Conservation (phyloP, 371 early-diverging fungal species). For the Syncephalastrum sp. region DNA sequence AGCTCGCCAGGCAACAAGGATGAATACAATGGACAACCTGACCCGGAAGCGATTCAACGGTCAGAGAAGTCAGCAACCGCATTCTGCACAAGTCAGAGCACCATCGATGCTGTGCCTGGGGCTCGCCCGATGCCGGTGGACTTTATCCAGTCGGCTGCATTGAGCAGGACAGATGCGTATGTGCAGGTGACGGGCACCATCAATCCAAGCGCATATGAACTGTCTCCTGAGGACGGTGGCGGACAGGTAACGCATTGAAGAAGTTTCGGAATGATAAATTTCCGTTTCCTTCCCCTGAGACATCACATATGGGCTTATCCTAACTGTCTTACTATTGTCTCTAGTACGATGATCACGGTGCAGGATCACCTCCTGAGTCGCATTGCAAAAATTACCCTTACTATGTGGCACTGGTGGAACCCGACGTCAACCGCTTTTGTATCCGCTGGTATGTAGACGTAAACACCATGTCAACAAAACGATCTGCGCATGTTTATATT, state of each 20-base stretch:
- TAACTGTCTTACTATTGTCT: slow-evolving; percentile 1
- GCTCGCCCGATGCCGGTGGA: slow-evolving; percentile 37
- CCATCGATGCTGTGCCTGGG: slow-evolving; percentile 11
- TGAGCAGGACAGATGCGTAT: slow-evolving; percentile 19
- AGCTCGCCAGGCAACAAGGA: slow-evolving; percentile 25
- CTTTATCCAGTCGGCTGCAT: slow-evolving; percentile 44
- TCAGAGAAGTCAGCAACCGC: slow-evolving; percentile 37
- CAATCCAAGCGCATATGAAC: slow-evolving; percentile 32
- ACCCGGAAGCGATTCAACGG: slow-evolving; percentile 28
- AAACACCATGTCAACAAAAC: neutral
- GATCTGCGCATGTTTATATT: neutral
- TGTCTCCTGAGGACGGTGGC: slow-evolving; percentile 41
- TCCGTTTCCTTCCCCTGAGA: neutral
- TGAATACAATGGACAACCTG: slow-evolving; percentile 7
- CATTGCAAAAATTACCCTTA: slow-evolving; percentile 34
- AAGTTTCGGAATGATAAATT: neutral
- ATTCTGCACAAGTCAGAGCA: slow-evolving; percentile 24
- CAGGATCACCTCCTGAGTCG: slow-evolving; percentile 23
- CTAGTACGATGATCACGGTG: slow-evolving; percentile 32
- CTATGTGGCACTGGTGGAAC: slow-evolving; percentile 46
- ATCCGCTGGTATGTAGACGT: slow-evolving; percentile 30
- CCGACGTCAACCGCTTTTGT: slow-evolving; percentile 33
- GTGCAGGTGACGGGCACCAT: slow-evolving; percentile 52
- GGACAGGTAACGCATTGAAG: slow-evolving; percentile 35
- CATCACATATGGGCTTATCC: slow-evolving; percentile 7